Conservation (phyloP, 495 filamentous ascomycete species). For the Daldinia decipiens region DNA sequence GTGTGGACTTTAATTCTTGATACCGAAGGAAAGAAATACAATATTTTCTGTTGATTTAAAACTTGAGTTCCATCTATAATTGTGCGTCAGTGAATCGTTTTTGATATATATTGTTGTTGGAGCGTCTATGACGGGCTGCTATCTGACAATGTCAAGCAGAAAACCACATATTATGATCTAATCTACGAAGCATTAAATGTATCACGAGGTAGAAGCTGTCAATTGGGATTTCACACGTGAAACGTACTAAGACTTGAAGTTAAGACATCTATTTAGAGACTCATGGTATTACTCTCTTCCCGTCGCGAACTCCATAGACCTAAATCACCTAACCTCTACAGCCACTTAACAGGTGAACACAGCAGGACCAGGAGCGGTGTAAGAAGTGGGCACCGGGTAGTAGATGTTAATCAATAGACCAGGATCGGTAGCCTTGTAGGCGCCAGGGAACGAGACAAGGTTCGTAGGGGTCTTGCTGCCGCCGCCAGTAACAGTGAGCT, state of each 20-base stretch:
- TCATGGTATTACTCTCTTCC: not conserved
- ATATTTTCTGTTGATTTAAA: not conserved
- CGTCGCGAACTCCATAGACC: not conserved
- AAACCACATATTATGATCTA: too few relatives aligned
- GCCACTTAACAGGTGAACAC: slow-evolving; percentile 54
- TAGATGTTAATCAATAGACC: slow-evolving; percentile 54
- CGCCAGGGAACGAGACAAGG: slow-evolving; percentile 50
- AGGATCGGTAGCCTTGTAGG: slow-evolving; percentile 50
- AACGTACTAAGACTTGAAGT: too few relatives aligned
- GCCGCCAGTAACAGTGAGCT: slow-evolving; percentile 50
- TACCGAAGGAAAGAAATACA: slow-evolving; percentile 32
- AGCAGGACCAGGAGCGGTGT: slow-evolving; percentile 57
- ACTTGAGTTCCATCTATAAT: not conserved
- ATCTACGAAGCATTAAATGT: too few relatives aligned
- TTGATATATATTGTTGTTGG: not conserved
- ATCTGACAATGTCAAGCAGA: not conserved
- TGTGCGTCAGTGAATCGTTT: not conserved
- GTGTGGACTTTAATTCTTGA: slow-evolving; percentile 39
- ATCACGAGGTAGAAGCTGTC: too few relatives aligned
- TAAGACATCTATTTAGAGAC: not conserved
- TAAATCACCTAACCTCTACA: not conserved
- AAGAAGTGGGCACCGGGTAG: slow-evolving; percentile 51
- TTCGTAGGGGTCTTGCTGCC: slow-evolving; percentile 46
- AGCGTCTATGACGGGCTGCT: not conserved
- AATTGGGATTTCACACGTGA: too few relatives aligned